phyloP scores from a whole-genome alignment of 371 early-diverging fungal species.

The Rhizopus delemar region DNA sequence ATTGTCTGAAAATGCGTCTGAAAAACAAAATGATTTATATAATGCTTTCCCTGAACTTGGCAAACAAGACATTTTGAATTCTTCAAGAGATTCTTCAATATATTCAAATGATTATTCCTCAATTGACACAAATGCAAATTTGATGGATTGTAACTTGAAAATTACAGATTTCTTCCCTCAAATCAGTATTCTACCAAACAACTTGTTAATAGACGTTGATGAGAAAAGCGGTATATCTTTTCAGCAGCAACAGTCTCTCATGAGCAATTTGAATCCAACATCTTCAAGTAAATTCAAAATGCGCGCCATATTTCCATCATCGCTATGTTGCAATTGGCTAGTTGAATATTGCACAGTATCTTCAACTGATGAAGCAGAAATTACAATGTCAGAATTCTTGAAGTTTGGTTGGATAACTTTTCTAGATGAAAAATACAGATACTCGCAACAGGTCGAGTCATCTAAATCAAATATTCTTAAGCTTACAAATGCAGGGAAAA shows the following conservation, averaged over 20 bases:
- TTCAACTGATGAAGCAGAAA: slow-evolving; percentile 55
- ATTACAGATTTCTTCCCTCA: slow-evolving; percentile 20
- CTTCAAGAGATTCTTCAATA: neutral
- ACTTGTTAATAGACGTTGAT: slow-evolving; percentile 5
- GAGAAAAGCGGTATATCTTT: slow-evolving; percentile 18
- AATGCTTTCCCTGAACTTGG: neutral
- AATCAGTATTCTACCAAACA: slow-evolving; percentile 9
- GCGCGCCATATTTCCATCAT: slow-evolving; percentile 22
- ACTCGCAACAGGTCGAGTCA: slow-evolving; percentile 16
- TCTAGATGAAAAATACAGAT: slow-evolving; percentile 30
- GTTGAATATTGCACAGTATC: slow-evolving; percentile 52
- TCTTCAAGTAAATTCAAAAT: slow-evolving; percentile 19
- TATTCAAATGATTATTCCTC: neutral
- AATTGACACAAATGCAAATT: neutral
- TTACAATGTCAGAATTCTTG: slow-evolving; percentile 49
- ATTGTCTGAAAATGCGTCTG: slow-evolving; percentile 1
- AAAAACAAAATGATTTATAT: neutral
- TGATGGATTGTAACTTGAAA: neutral
- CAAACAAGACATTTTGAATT: neutral
- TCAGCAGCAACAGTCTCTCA: slow-evolving; percentile 29
- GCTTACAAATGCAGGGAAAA: slow-evolving; percentile 18
- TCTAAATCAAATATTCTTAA: slow-evolving; percentile 12
- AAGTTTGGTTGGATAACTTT: slow-evolving; percentile 47
- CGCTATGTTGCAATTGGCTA: slow-evolving; percentile 50
- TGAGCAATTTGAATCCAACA: slow-evolving; percentile 22